Conservation (phyloP, 2,329 filamentous ascomycete species). For the Phyllosticta ampelicida region DNA sequence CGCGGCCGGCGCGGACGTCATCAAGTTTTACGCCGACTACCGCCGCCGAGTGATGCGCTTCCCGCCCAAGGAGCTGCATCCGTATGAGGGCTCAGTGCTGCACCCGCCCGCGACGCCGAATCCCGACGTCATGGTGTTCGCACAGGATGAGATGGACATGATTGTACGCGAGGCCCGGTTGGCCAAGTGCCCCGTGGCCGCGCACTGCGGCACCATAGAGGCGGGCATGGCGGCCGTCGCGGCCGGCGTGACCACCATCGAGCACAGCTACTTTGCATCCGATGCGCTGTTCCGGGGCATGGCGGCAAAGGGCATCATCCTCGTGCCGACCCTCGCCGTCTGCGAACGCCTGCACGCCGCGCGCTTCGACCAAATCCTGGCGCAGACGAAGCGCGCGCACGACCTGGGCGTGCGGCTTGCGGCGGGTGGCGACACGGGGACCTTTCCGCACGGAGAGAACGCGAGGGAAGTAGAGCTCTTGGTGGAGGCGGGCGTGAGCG, state of each 20-base stretch:
- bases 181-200: conserved; percentile 19
- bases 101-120: conserved; percentile 6
- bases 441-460: conserved; percentile 44
- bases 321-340: conserved; percentile 44
- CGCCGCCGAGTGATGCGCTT: conserved; percentile 19
- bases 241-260: conserved; percentile 23
- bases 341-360: conserved; percentile 22
- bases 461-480: conserved; percentile 45
- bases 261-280: conserved; percentile 18
- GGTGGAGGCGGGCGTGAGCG: conserved; percentile 39
- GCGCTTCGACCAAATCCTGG: conserved; percentile 12
- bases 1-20: conserved; percentile 22
- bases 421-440: conserved; percentile 15
- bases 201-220: conserved; percentile 19
- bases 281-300: conserved; percentile 35
- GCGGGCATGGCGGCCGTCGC: conserved; percentile 21
- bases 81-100: conserved; percentile 12
- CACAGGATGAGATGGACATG: conserved; percentile 17
- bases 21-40: conserved; percentile 27
- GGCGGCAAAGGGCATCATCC: conserved; percentile 36
- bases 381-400: conserved; percentile 30
- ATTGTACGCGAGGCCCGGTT: conserved; percentile 20
- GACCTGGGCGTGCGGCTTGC: conserved; percentile 11
- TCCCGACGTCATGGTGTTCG: conserved; percentile 11
- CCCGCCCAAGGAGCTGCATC: conserved; percentile 17